phyloP scores from a whole-genome alignment of 2,329 filamentous ascomycete genomes.

The Coniochaeta sp. region DNA sequence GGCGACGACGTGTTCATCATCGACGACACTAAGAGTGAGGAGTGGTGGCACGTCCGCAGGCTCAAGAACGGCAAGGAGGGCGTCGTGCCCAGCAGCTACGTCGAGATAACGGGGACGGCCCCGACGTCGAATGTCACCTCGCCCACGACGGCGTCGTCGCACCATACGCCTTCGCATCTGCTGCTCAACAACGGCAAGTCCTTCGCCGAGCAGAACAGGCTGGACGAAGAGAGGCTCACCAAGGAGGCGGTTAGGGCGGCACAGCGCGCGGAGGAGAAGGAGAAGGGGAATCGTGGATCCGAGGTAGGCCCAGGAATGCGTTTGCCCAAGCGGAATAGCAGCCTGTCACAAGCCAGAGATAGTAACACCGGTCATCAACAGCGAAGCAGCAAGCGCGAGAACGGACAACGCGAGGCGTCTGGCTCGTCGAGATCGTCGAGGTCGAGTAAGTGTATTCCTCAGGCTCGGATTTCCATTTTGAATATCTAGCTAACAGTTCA shows the following conservation, averaged over 20 bases:
- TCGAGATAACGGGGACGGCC: slow-evolving; percentile 73
- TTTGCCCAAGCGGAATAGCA: slow-evolving; percentile 74
- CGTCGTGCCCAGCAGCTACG: slow-evolving; percentile 92
- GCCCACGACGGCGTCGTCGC: slow-evolving; percentile 23
- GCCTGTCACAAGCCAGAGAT: slow-evolving; percentile 58
- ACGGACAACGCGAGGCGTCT: slow-evolving; percentile 49
- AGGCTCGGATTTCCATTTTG: neutral
- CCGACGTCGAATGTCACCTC: slow-evolving; percentile 14
- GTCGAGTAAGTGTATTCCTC: slow-evolving; percentile 52
- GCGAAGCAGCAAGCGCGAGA: slow-evolving; percentile 62
- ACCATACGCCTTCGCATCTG: slow-evolving; percentile 35
- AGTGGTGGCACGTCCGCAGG: slow-evolving; percentile 95
- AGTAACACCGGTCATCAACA: slow-evolving; percentile 56
- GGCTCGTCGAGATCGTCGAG: slow-evolving; percentile 51
- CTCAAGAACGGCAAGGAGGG: slow-evolving; percentile 91
- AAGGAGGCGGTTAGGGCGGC: slow-evolving; percentile 67
- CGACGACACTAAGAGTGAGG: slow-evolving; percentile 86
- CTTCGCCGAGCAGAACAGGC: slow-evolving; percentile 65
- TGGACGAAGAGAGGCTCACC: slow-evolving; percentile 77
- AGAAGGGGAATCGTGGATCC: slow-evolving; percentile 51
- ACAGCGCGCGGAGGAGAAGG: slow-evolving; percentile 51
- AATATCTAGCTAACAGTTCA: neutral
- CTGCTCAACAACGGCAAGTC: slow-evolving; percentile 51
- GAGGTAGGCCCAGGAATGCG: slow-evolving; percentile 73
- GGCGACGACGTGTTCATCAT: slow-evolving; percentile 88